Evolutionary conservation across 495 filamentous ascomycete genomes (phyloP), one percentile per base, ranked within the genome.

Genomic region (Elaphomyces granulatus): DNA sequence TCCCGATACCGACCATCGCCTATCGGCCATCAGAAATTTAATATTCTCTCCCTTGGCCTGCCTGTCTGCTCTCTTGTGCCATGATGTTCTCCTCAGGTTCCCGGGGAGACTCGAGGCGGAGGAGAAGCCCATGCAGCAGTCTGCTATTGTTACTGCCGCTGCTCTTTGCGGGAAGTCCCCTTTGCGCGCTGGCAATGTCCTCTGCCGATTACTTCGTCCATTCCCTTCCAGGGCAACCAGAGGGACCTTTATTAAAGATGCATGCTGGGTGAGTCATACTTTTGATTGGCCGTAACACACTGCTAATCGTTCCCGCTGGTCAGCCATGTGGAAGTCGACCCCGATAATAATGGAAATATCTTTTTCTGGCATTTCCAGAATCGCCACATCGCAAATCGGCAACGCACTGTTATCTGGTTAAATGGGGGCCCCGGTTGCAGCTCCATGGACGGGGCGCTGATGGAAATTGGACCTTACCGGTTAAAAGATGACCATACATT

Each of bases 291-390:
- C 19, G 31, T 39, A n/a, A 15, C 15, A 37, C 36, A 8, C 16
- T 42, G 38, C 61, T 69, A 38, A 72, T 45, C 12, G 16, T 3
- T 16, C 36, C 20, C 35, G 30, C 37, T 37, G 18, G n/a, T 41
- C 49, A 94, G 87, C 15, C 92, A 95, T 53, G 79, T 98, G 58
- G 87, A 94, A 58, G 75, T 98, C 50, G 80, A 81, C 42, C 68
- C 78, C 6, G 74, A 81, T 42, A 70, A 75, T 49, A 83, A 94
- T 58, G 88, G 87, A 39, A 87, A 96, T 58, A 64, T 98, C 2
- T 98, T 95, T 69, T 98, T 96, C 64, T 98, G 90, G 90, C 85
- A 93, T 52, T 94, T 78, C 52, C 78, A 94, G 53, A 96, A 95
- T 53, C 75, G 81, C 37, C 88, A 96, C 52, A 94, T 96, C 42